Conservation (phyloP, 2,329 filamentous ascomycete genomes). For the Aspergillus pseudoviridinutans region DNA sequence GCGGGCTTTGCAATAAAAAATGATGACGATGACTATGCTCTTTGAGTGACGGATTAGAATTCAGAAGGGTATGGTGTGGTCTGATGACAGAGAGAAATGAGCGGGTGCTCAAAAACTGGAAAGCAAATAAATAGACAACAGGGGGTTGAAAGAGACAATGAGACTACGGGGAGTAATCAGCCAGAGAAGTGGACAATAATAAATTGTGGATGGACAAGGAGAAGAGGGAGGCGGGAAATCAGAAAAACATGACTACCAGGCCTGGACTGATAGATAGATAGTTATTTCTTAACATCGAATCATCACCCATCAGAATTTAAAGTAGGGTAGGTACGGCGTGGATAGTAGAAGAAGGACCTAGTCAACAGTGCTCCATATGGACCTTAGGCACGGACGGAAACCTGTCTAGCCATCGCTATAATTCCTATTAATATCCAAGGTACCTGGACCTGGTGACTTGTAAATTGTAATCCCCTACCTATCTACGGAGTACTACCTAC, state of each 20-base stretch:
- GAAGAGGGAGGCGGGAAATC: not conserved
- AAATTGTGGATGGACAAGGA: not conserved
- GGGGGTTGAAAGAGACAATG: not conserved
- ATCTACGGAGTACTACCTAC: not conserved
- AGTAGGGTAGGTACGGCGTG: not conserved
- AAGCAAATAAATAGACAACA: not conserved
- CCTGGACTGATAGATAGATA: not conserved
- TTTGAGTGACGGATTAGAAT: not conserved
- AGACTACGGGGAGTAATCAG: not conserved
- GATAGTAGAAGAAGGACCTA: not conserved
- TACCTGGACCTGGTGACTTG: not conserved
- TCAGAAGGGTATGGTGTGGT: not conserved
- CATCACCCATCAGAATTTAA: not conserved
- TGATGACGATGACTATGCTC: constrained; percentile 9
- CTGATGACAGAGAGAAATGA: constrained; percentile 3
- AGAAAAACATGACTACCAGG: not conserved
- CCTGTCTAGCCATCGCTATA: not conserved
- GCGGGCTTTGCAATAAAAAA: not conserved
- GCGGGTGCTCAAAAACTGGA: not conserved
- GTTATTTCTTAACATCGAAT: not conserved
- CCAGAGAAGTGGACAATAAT: not conserved
- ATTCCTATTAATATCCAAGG: not conserved
- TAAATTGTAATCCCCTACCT: not conserved
- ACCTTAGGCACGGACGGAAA: not conserved
- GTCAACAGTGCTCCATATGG: not conserved